Percentiles rank a stretch among this genome's conserved stretches.
phyloP scores from a whole-genome alignment of 2,329 filamentous ascomycete genomes.

The Westerdykella ornata region DNA sequence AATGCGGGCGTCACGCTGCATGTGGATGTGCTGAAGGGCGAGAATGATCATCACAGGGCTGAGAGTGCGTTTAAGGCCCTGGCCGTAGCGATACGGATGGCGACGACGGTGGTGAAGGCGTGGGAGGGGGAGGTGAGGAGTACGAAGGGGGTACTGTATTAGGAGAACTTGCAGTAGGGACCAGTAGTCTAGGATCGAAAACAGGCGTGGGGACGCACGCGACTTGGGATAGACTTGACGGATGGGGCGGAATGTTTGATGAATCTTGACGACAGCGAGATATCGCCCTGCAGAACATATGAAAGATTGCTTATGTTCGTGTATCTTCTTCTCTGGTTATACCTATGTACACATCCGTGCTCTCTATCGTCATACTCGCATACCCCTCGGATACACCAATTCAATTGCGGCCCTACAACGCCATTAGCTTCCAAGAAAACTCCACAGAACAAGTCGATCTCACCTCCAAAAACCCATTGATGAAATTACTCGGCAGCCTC shows the following conservation, averaged over 20 bases:
- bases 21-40: constrained; percentile 82
- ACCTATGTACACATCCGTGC: constrained; percentile 4
- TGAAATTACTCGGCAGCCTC: constrained; percentile 80
- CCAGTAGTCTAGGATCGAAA: too few species aligned
- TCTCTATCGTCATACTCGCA: not conserved
- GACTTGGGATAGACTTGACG: too few species aligned
- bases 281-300: too few species aligned
- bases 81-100: constrained; percentile 74
- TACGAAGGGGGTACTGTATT: constrained; percentile 82
- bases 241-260: too few species aligned
- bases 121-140: constrained; percentile 90
- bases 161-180: too few species aligned
- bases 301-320: too few species aligned
- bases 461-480: constrained; percentile 92
- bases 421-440: not conserved
- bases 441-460: constrained; percentile 22
- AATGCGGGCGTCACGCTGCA: constrained; percentile 87
- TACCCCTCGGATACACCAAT: not conserved
- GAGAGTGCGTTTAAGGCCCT: constrained; percentile 97
- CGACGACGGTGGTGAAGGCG: constrained; percentile 66
- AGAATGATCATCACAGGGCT: constrained; percentile 92
- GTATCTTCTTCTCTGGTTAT: not conserved
- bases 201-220: too few species aligned
- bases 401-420: constrained; percentile 7
- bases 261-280: too few species aligned